Evolutionary conservation across 176 grass and related monocot species (phyloP), one percentile per base, ranked within the genome.

Genomic region (Pontederia paniculata): DNA sequence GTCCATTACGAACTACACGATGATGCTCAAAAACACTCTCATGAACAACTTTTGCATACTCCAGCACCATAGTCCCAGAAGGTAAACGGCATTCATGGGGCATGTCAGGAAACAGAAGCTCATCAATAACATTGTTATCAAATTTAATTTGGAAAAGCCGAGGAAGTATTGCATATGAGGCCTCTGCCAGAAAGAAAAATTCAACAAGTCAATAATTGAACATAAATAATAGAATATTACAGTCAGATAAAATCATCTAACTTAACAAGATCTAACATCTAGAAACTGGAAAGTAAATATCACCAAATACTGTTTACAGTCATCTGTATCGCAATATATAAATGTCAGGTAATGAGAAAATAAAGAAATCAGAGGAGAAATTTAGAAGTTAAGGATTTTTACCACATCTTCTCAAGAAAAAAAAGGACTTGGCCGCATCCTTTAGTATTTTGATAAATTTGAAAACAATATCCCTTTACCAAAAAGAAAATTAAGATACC

Each of bases 141-240:
- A 96, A 89, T 79, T 84, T 89, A 70, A 89, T 96, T 86, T 96
- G 90, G 60, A 70, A 86, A 16, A 96, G 73, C 59, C 90, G 78
- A 41, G 90, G 90, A 73, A 96, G 82, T 73, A 96, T 80, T 78
- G 86, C 85, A 70, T 61, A 79, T 19, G 79, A 75, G 45, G 79
- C 82, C 74, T 96, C 90, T 96, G 82, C 37, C 41, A 45, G 23
- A 76, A 50, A 45, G 72, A 31, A 67, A 50, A 45, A 44, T 63
- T 23, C 9, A 53, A 55, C 25, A 57, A 21, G 4, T 46, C 59
- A 5, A 16, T 25, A 49, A 0, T 17, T n/a, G 44, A 41, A 68
- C 0, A 62, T n/a, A 70, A 9, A 48, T 22, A 57, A 3, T 70
- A 11, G 58, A 45, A 73, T 21, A 73, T n/a, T 44, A 64, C 68